Base-by-base conservation (phyloP, 2,329 filamentous ascomycete genomes). In the Stemphylium beticola region DNA sequence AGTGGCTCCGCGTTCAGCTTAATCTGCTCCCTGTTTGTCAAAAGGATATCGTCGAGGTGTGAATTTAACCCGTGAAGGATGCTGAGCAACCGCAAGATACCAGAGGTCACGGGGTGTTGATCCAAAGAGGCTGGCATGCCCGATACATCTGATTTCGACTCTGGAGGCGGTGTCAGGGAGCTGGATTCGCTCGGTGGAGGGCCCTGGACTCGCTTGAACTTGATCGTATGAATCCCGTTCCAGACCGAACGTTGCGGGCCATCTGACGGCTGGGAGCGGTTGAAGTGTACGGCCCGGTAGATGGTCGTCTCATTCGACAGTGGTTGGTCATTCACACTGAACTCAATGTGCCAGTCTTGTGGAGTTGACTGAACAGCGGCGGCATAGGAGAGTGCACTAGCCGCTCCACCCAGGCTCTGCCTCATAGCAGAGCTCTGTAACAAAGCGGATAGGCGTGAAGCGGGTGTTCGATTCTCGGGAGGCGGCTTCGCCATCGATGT, bases 341-440 rank as follows among this genome's bases (percentile, higher is more conserved):
- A 99, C 69, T 98, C 91, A 57, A 99, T 92, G 68, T 99, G 93
- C 95, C 95, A 99, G 70, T 98, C 93, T 70, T 96, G 90, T 1
- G 93, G 91, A 0, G 86, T 81, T 12, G 90, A 82, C 64, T 93
- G 90, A 47, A 96, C 85, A 4, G 92, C 92, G 47, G 91, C 90
- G 20, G 92, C 89, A 74, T 97, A 96, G 0, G 92, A 92, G 76
- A 91, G 86, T 1, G 87, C 83, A 14, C 87, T 79, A 0, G 85
- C 60, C 15, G 67, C 55, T 14, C 57, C 60, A 15, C 69, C 64
- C 24, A 72, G 62, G 9, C 62, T 68, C 40, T 72, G 68, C 14
- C 70, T 66, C 50, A 74, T 54, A 20, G 75, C 61, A 56, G 75
- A 65, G 15, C 66, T 63, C 24, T 71, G 76, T 39, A 70, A 55